Conservation (phyloP, 129 eudicot genomes). For the Glebionis coronaria region DNA sequence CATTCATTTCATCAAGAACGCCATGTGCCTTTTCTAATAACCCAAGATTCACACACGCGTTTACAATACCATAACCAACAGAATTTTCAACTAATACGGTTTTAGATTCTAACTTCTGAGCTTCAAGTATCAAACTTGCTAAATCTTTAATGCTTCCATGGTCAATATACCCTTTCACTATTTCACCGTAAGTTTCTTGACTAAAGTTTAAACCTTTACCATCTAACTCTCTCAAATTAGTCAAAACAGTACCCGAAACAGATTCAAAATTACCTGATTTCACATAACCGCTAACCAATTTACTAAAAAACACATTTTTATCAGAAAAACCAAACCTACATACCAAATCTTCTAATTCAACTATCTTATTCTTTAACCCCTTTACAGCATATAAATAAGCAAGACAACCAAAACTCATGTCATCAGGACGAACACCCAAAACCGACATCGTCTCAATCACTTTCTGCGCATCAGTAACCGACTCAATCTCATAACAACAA, state of each 20-base stretch:
- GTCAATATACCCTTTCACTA: constrained; percentile 52
- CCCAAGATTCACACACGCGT: constrained; percentile 67
- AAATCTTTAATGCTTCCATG: constrained; percentile 57
- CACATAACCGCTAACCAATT: constrained; percentile 64
- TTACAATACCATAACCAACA: constrained; percentile 69
- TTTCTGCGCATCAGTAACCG: constrained; percentile 65
- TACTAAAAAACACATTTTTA: constrained; percentile 37
- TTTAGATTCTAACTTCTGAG: constrained; percentile 58
- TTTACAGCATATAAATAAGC: constrained; percentile 80
- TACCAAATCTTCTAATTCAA: constrained; percentile 51
- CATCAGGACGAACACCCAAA: constrained; percentile 64
- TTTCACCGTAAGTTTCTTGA: constrained; percentile 46
- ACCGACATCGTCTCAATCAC: constrained; percentile 72
- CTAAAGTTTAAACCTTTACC: constrained; percentile 35
- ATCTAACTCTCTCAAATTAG: constrained; percentile 37
- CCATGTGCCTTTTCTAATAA: constrained; percentile 72
- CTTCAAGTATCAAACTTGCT: constrained; percentile 64
- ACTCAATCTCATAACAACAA: constrained; percentile 65
- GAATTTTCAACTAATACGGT: constrained; percentile 45
- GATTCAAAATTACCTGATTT: constrained; percentile 49
- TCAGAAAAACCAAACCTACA: constrained; percentile 51
- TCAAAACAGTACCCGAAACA: constrained; percentile 47
- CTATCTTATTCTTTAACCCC: constrained; percentile 66
- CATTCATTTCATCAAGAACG: constrained; percentile 83
- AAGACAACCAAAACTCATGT: constrained; percentile 67